phyloP scores from a whole-genome alignment of 345 rosid genomes.

The Hibiscus mutabilis region DNA sequence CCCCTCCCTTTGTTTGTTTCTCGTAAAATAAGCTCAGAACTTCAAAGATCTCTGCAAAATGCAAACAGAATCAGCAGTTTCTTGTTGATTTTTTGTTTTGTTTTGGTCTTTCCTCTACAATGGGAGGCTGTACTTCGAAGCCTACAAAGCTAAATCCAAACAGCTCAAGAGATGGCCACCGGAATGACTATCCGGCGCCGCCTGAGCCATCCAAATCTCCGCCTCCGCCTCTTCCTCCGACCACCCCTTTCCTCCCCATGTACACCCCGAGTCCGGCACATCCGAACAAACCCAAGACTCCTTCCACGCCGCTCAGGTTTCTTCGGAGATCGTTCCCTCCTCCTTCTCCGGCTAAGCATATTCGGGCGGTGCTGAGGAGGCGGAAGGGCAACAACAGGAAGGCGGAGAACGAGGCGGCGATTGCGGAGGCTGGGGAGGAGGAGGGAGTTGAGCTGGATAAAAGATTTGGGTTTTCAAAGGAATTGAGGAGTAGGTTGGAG shows the following conservation, averaged over 20 bases:
- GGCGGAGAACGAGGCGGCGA: constrained; percentile 23
- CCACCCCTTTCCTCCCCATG: constrained; percentile 40
- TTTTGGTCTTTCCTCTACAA: constrained; percentile 12
- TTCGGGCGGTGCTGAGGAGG: constrained; percentile 60
- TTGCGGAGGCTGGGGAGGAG: constrained; percentile 35
- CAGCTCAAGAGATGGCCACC: constrained; percentile 31
- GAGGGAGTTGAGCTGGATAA: constrained; percentile 60
- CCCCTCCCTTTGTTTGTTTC: neutral
- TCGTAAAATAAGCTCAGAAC: neutral
- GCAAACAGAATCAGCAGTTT: neutral
- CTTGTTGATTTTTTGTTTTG: neutral
- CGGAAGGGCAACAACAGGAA: constrained; percentile 35
- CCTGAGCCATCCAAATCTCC: constrained; percentile 23
- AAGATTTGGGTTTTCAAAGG: constrained; percentile 83
- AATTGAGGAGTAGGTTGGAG: constrained; percentile 55
- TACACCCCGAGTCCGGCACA: constrained; percentile 69
- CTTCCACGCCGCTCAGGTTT: constrained; percentile 59
- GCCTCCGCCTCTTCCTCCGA: constrained; percentile 17
- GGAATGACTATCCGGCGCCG: constrained; percentile 27
- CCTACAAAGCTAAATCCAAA: constrained; percentile 44
- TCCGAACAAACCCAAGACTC: constrained; percentile 44
- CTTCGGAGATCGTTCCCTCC: constrained; percentile 76
- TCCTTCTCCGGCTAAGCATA: constrained; percentile 93
- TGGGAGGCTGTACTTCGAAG: constrained; percentile 83
- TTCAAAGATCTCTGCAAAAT: constrained; percentile 6